phyloP scores from a whole-genome alignment of 441 rosid genomes.

The Adansonia madagascariensis region DNA sequence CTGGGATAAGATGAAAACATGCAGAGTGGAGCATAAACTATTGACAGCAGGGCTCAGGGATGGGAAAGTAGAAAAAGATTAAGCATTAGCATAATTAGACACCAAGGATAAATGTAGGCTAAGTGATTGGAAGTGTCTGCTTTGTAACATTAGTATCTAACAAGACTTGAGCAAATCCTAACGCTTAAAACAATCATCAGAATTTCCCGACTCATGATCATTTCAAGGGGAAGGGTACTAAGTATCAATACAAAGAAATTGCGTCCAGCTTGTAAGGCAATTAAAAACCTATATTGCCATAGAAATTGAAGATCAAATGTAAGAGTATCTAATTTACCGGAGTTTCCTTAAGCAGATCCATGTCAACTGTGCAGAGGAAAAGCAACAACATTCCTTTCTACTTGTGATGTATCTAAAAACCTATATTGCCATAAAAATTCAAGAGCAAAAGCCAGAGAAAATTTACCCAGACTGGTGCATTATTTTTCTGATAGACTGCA shows the following conservation, averaged over 20 bases:
- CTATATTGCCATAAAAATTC: not conserved
- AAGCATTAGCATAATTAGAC: not conserved
- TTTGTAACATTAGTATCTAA: not conserved
- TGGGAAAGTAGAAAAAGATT: not conserved
- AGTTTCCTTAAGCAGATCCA: constrained; percentile 4
- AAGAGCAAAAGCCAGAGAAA: constrained; percentile 3
- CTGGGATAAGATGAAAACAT: constrained; percentile 2
- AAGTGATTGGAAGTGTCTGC: not conserved
- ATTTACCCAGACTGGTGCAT: constrained; percentile 71
- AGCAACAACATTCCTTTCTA: not conserved
- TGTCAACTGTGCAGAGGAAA: not conserved
- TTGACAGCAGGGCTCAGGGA: not conserved
- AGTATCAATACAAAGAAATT: not conserved
- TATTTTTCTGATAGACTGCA: constrained; percentile 63
- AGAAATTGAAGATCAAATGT: not conserved
- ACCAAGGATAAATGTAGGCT: constrained; percentile 4
- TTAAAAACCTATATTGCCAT: not conserved
- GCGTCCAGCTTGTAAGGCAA: not conserved
- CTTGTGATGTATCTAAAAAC: not conserved
- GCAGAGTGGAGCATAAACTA: constrained; percentile 21
- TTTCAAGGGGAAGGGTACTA: not conserved
- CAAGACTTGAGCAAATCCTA: constrained; percentile 9
- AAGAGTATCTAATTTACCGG: constrained; percentile 8
- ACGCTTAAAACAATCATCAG: constrained; percentile 7
- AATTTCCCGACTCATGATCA: not conserved